Conservation (phyloP, 805 yeast species). For the Saccharomycopsis fodiens region DNA sequence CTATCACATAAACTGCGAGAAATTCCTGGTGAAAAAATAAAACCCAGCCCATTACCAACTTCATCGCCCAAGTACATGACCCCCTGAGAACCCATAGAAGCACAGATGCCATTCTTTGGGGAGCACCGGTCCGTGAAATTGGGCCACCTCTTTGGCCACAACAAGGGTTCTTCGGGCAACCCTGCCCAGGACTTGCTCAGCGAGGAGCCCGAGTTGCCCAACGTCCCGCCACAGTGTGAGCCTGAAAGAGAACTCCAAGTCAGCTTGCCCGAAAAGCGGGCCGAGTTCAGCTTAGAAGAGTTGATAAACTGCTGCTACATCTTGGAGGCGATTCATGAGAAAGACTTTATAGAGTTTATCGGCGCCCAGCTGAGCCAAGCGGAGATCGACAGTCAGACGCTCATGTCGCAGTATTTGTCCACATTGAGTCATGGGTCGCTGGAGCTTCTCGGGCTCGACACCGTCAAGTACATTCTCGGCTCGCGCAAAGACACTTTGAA, state of each 20-base stretch:
- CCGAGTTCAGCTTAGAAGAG: constrained; percentile 11
- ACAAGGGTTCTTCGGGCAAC: too few species aligned
- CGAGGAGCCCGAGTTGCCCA: too few species aligned
- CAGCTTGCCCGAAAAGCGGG: too few species aligned
- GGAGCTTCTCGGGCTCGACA: not conserved
- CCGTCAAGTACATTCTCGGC: not conserved
- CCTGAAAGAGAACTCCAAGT: too few species aligned
- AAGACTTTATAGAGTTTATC: constrained; percentile 7
- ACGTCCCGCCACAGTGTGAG: too few species aligned
- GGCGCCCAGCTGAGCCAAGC: not conserved
- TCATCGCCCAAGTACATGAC: not conserved
- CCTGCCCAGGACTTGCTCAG: not conserved
- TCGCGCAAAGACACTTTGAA: not conserved
- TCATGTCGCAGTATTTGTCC: not conserved
- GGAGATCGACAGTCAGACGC: not conserved
- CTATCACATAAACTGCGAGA: too few species aligned
- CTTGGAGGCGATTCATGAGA: constrained; percentile 14
- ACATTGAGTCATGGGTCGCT: not conserved
- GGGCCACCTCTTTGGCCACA: not conserved
- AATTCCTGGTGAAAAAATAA: too few species aligned
- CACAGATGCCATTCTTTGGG: not conserved
- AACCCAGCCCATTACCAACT: not conserved
- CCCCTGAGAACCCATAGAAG: too few species aligned
- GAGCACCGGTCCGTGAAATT: not conserved
- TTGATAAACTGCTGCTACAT: constrained; percentile 18